Evolutionary conservation across 345 rosid species (phyloP), one percentile per base, ranked within the genome.

Genomic region (Camelina laxa): DNA sequence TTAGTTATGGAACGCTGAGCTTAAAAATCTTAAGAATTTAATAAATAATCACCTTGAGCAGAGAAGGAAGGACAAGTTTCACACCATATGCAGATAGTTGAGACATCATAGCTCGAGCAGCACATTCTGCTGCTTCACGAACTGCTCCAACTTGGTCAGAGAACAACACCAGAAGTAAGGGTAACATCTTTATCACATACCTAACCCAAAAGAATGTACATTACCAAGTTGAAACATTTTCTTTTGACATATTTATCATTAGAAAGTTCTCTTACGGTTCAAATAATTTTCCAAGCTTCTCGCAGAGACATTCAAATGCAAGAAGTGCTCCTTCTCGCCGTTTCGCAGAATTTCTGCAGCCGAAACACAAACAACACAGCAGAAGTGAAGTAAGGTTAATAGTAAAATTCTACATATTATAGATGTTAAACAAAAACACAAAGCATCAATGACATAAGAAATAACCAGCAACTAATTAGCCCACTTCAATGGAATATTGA

Each of bases 91-190:
- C 97, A 21, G 85, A 90, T 44, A 95, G 91, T 57, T 92, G 96
- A 86, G 99, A 86, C 99, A 92, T 95, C 97, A 95, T 92, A 53
- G 99, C 97, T 31, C 97, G 99, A 75, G 99, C 94, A 76, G 97
- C 96, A 78, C 97, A 90, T 74, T 95, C 97, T 68, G 97, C 97
- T 82, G 97, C 97, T 79, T 92, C 99, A 60, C 99, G 99, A 80
- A 95, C 96, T 7, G 99, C 99, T 51, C 89, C 85, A 54, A 92
- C 97, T 92, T 87, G 99, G 82, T 95, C 99, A 75, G 99, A 95
- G 85, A 95, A 95, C 65, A 93, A 90, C 70, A 89, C 96, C 87
- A 95, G 76, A 42, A 92, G 97, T 38, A 92, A 75, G 8, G 97
- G 99, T 71, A 95, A 80, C 99, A 95, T 85, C 79, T 85, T 91